Base-by-base conservation (phyloP, 1,139 yeast genomes). In the Pneumocystis carinii region DNA sequence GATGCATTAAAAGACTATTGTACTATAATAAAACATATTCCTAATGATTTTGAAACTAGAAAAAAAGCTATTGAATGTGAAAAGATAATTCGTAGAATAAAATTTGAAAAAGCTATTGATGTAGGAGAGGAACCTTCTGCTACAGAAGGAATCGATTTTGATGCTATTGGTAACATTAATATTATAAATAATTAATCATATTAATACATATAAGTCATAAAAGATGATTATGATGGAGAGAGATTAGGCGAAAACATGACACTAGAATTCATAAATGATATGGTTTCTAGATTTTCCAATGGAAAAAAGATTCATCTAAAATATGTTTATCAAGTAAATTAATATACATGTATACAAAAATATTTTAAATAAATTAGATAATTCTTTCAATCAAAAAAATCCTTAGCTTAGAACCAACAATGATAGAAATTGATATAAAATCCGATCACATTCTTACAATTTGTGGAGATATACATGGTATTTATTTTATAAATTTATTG, bases 381-480 rank as follows among this genome's bases (percentile, higher is more conserved):
- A 77, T 92, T 42, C 81, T 87, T 53, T 86, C 83, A 67, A 81
- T 85, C 72, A 80, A 83, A 66, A 66, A 64, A 41, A 68, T 88
- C 19, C 82, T 90, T 69, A 77, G 76, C 65, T 68, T 76, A 2
- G 97, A 90, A 71, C 81, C 84, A 8, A 80, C 95, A 0, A 77
- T 90, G 80, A 87, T 86, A 37, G 97, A 92, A 70, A 72, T 90
- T 35, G 75, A 78, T 6, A 76, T 84, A 59, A 70, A 75, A 32
- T 74, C 75, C 48, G 71, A 72, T 27, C 73, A 72, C 17, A 67
- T 68, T 27, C 77, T 94, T 60, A 89, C 97, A 0, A 87, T 92
- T 12, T 94, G 95, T 68, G 99, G 99, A 68, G 99, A 92, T 72
- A 92, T 97, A 0, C 99, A 92, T 72, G 55, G 55, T 48, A 48